Percentiles rank a stretch among this genome's conserved stretches.
These are phyloP conservation scores for Chloris gayana DNA, from an alignment of 176 grass and related monocot genomes.

Conservation along the genomic window DNA sequence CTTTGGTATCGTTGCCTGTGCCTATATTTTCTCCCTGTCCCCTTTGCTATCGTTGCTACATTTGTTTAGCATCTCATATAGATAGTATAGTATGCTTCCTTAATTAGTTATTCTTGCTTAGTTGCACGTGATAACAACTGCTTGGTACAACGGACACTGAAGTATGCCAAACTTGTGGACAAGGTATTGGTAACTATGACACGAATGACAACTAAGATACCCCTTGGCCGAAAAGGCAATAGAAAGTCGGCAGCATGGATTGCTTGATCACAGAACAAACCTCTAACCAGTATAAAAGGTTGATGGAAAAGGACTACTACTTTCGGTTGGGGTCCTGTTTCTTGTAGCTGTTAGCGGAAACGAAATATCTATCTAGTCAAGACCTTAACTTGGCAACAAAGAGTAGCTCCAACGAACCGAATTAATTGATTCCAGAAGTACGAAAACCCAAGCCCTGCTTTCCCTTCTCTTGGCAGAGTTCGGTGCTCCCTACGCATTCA, in stretches of 20 bases:
- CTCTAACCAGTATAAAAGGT: constrained; percentile 29
- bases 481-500: constrained; percentile 1
- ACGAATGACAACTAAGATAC: background rate
- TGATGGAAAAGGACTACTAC: background rate
- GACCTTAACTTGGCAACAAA: constrained; percentile 41
- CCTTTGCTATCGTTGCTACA: constrained; percentile 14
- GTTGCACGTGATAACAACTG: constrained; percentile 26
- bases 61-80: background rate
- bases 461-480: constrained; percentile 10
- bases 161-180: constrained; percentile 6
- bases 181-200: constrained; percentile 22
- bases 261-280: constrained; percentile 31
- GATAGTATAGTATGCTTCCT: constrained; percentile 3
- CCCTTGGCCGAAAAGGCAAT: background rate
- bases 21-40: background rate
- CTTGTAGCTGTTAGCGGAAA: constrained; percentile 21
- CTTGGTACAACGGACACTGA: background rate
- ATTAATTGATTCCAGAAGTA: background rate
- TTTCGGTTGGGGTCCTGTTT: constrained; percentile 30
- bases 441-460: background rate
- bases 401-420: constrained; percentile 22
- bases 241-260: background rate
- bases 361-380: constrained; percentile 6
- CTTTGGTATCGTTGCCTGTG: no score
- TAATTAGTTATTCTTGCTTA: constrained; percentile 26